Evolutionary conservation across 2,329 filamentous ascomycete genomes (phyloP).

Genomic region (Colletotrichum sp.): DNA sequence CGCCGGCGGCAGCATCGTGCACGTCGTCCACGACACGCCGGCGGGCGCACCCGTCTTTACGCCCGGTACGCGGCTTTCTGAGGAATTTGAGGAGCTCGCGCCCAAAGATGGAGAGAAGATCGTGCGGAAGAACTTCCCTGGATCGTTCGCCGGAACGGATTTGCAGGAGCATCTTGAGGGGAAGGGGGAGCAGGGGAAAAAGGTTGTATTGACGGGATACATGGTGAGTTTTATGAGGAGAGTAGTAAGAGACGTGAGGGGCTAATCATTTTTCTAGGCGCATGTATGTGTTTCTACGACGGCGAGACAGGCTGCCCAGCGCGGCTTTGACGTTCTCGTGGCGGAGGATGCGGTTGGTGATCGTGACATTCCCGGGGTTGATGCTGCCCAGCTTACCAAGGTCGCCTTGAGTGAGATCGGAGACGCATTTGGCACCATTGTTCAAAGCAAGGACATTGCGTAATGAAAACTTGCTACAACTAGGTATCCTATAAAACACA

Average conservation of each 20-base stretch:
- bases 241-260: too few relatives aligned
- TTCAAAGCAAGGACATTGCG: constrained; percentile 40
- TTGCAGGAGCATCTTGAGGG: constrained; percentile 58
- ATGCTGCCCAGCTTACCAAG: constrained; percentile 55
- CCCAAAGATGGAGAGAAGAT: constrained; percentile 60
- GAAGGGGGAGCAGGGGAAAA: constrained; percentile 55
- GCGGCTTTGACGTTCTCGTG: constrained; percentile 68
- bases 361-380: constrained; percentile 67
- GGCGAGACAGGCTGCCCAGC: constrained; percentile 62
- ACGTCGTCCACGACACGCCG: constrained; percentile 65
- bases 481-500: background rate
- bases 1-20: constrained; percentile 56
- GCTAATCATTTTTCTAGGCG: constrained; percentile 45
- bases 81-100: constrained; percentile 65
- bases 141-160: constrained; percentile 65
- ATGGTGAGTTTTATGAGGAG: constrained; percentile 45
- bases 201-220: constrained; percentile 66
- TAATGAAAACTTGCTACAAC: background rate
- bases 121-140: constrained; percentile 62
- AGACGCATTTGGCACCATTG: constrained; percentile 67
- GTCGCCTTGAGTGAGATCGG: constrained; percentile 63
- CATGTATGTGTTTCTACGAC: constrained; percentile 71
- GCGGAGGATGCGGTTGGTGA: constrained; percentile 69
- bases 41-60: constrained; percentile 71
- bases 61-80: constrained; percentile 60